A percentile compares a stretch with the other conserved stretches of the same genome.
These are phyloP conservation scores for Dorcoceras hygrometricum DNA, from an alignment of 257 asterid genomes.

Conservation along the genomic window DNA sequence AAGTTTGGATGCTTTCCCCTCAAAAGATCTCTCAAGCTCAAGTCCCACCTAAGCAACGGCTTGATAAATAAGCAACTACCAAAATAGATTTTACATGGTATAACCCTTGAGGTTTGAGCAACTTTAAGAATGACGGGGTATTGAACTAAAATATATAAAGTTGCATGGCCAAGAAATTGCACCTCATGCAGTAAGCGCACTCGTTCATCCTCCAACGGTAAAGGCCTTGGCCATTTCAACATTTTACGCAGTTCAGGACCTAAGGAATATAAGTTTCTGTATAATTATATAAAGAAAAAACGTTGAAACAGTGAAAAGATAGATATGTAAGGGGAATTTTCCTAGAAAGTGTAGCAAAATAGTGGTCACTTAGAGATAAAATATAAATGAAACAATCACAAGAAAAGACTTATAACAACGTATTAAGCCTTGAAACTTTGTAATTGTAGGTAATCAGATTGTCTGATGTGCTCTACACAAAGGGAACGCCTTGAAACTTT, in stretches of 20 bases:
- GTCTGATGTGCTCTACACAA: too few species aligned
- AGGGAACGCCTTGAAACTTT: too few species aligned
- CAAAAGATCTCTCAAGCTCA: constrained; percentile 87
- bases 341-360: too few species aligned
- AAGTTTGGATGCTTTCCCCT: constrained; percentile 85
- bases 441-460: too few species aligned
- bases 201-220: constrained; percentile 95
- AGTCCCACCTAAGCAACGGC: constrained; percentile 62
- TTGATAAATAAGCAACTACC: constrained; percentile 21
- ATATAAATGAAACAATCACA: too few species aligned
- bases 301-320: constrained; percentile 9
- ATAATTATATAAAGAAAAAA: constrained; percentile 10
- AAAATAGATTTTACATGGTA: too few species aligned
- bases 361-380: too few species aligned
- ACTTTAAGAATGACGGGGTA: not conserved
- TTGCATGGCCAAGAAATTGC: not conserved
- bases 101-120: too few species aligned
- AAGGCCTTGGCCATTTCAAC: constrained; percentile 88
- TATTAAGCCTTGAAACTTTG: too few species aligned
- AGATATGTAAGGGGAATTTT: constrained; percentile 6
- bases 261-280: constrained; percentile 33
- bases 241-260: constrained; percentile 78
- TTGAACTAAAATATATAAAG: not conserved
- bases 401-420: too few species aligned
- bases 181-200: constrained; percentile 96